Percentiles rank a stretch among this genome's conserved stretches.
phyloP scores from a whole-genome alignment of 441 rosid genomes.

The Francoa sonchifolia region DNA sequence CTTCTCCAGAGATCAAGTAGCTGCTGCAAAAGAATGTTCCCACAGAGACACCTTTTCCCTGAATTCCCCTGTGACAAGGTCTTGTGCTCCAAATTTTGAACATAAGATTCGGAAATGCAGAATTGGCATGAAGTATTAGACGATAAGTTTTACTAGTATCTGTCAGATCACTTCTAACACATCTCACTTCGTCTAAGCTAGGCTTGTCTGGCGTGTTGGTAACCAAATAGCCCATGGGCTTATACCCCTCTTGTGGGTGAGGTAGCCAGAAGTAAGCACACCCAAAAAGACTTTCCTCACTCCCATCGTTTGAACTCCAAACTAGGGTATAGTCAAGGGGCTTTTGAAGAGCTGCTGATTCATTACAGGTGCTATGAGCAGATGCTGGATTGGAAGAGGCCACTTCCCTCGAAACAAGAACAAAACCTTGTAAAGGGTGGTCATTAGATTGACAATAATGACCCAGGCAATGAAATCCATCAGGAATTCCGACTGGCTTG shows the following conservation, averaged over 20 bases:
- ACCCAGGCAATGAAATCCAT: constrained; percentile 49
- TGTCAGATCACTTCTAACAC: constrained; percentile 64
- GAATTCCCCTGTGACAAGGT: constrained; percentile 48
- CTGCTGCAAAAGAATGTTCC: constrained; percentile 62
- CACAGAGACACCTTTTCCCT: constrained; percentile 48
- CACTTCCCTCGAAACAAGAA: constrained; percentile 47
- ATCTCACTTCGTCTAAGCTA: constrained; percentile 50
- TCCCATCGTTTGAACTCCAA: constrained; percentile 53
- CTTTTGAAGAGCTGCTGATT: constrained; percentile 34
- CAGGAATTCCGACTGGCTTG: constrained; percentile 46
- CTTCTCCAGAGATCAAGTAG: constrained; percentile 24
- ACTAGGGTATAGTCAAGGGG: constrained; percentile 51
- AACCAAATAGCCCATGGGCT: constrained; percentile 52
- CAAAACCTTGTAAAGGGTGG: constrained; percentile 44
- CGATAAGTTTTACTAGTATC: constrained; percentile 39
- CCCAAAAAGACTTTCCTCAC: constrained; percentile 20
- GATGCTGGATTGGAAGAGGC: constrained; percentile 14
- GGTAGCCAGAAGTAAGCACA: constrained; percentile 77
- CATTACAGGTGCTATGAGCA: neutral
- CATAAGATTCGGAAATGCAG: constrained; percentile 25
- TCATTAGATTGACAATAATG: constrained; percentile 53
- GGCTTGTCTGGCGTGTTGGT: constrained; percentile 44
- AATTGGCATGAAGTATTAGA: constrained; percentile 20
- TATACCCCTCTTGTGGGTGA: constrained; percentile 56
- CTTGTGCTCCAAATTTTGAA: constrained; percentile 55